Evolutionary conservation across 768 basidiomycete species (phyloP), one percentile per base, ranked within the genome.

Genomic region (Trametes meyenii): DNA sequence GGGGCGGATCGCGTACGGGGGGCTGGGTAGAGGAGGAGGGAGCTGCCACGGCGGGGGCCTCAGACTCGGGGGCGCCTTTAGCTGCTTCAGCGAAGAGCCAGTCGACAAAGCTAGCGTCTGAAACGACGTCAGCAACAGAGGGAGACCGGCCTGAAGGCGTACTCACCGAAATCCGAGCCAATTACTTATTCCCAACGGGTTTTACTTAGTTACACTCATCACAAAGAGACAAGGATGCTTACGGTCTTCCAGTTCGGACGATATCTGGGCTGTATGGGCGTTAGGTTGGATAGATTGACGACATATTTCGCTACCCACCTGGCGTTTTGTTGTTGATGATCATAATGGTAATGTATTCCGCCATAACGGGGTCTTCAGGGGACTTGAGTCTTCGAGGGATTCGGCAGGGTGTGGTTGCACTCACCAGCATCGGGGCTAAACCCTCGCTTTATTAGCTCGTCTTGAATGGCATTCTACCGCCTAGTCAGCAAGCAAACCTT

Each of bases 331-430:
- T 90, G 72, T 96, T 96, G 66, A 94, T 94, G 49, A 96, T 84
- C 94, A 96, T 94, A 61, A 96, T 96, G 19, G 91, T 93, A 59
- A 95, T 93, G 69, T 94, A 96, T 74, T 96, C 94, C 2, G 93
- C 92, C 92, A 95, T 94, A 67, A 94, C 91, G 14, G 86, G 85
- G 74, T 95, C 92, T 92, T 67, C 59, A 49, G 54, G 12, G 3
- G 55, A 2, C 36, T 6, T 24, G 14, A 63, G 56, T 24, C 1
- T 42, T 24, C 24, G 26, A 11, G 35, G 12, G 60, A 6, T 2
- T 17, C 35, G 3, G n/a, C 12, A 14, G 23, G 29, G 48, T 48
- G 38, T 42, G 14, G 17, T 14, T 36, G 24, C 38, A 78, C 82
- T 64, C 65, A 90, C 90, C 90, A 76, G 88, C 83, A 65, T 92